These are phyloP conservation scores for Gossypium bickii DNA, from an alignment of 345 rosid genomes.

Conservation along the genomic window DNA sequence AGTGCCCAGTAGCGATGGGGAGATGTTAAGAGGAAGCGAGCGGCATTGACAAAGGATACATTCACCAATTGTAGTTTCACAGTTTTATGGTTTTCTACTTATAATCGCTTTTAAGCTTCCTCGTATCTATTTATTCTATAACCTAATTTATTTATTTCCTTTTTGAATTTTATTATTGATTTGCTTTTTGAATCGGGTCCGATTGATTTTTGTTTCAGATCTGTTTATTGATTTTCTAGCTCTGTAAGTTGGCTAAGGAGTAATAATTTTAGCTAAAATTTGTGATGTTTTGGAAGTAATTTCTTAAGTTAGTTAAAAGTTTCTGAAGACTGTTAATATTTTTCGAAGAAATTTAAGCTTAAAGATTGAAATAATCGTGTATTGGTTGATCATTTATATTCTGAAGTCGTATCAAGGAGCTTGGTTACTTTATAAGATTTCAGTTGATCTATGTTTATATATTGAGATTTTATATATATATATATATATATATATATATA, in stretches of 20 bases:
- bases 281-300: background rate
- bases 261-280: background rate
- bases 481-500: background rate
- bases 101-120: too few relatives aligned
- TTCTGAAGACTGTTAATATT: background rate
- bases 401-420: background rate
- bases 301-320: background rate
- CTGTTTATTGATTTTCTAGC: conserved; percentile 18
- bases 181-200: conserved; percentile 24
- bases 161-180: background rate
- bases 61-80: too few relatives aligned
- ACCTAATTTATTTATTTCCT: background rate
- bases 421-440: background rate
- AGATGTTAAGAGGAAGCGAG: too few relatives aligned
- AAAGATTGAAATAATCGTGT: background rate
- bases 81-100: too few relatives aligned
- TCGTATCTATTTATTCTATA: too few relatives aligned
- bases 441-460: conserved; percentile 2
- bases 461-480: background rate
- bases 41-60: too few relatives aligned
- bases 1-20: too few relatives aligned
- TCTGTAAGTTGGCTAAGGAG: background rate
- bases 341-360: background rate
- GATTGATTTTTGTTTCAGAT: conserved; percentile 27
- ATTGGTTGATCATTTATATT: background rate